Evolutionary conservation across 139 green algal species (phyloP), one percentile per base, ranked within the genome.

Genomic region (Astrephomene gubernaculifera): DNA sequence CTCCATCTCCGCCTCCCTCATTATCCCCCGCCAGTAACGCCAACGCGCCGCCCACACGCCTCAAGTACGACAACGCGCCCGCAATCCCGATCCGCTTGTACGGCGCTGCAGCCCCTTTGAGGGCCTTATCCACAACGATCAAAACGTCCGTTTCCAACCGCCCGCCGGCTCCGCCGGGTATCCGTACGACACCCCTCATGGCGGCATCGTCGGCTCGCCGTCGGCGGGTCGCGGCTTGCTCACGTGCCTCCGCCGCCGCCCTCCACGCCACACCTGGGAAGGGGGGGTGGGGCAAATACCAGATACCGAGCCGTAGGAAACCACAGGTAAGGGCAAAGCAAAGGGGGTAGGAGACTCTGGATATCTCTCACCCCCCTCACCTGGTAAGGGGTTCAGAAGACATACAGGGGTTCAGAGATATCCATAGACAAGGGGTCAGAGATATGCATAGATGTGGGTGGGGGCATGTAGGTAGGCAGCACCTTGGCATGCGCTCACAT

Each of bases 41-140:
- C 45, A 86, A 8, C 33, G 65, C 65, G 12, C 39, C 1, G 38
- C 65, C 79, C n/a, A 69, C 43, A 5, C 65, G 65, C 4, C 76
- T 31, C 22, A 92, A 49, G 12, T 89, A 67, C 21, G 89, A 71
- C 61, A 92, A 69, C 29, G 21, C 54, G 52, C 89, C 89, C 1
- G 83, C 43, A 8, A 90, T 75, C 22, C 89, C 89, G 33, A 90
- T 92, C 29, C 86, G 89, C 78, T 90, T 90, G 78, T 90, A 92
- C 22, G 21, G 41, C 39, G 41, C n/a, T n/a, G n/a, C 75, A 43
- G 21, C 80, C 2, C 39, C 57, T 36, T 87, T 57, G 52, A 92
- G 82, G 0, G 82, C 81, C 78, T 92, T 92, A 61, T 72, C 86
- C 24, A 92, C 49, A 39, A 82, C 86, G 64, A 90, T 90, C 39